Evolutionary conservation across 2,329 filamentous ascomycete genomes (phyloP).

Genomic region (Clarireedia monteithiana): DNA sequence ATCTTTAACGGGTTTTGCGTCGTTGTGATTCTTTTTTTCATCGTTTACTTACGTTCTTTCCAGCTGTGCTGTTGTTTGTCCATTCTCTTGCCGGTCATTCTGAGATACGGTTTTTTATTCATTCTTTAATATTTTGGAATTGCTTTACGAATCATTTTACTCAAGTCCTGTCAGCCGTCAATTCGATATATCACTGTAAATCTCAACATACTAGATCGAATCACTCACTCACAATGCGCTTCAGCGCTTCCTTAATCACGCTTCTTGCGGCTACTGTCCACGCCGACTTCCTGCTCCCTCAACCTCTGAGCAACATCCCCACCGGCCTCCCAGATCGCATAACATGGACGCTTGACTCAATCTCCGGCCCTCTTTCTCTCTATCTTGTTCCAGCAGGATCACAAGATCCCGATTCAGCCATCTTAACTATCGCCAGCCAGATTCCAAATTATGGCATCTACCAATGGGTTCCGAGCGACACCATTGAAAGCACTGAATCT

Average conservation of each 20-base stretch:
- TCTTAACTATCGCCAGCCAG: neutral
- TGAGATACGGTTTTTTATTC: neutral
- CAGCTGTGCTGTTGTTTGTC: neutral
- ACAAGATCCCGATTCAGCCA: neutral
- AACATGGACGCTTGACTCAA: neutral
- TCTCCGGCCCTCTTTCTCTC: neutral
- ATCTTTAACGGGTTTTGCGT: neutral
- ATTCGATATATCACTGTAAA: neutral
- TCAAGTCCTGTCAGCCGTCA: neutral
- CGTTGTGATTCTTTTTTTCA: neutral
- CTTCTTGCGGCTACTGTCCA: neutral
- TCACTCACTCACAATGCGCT: neutral
- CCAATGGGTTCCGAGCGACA: neutral
- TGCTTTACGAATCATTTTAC: no score
- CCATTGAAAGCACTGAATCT: neutral
- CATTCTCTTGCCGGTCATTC: neutral
- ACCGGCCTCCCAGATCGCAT: neutral
- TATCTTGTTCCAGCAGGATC: slow-evolving; percentile 2
- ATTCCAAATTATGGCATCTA: neutral
- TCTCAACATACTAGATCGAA: neutral
- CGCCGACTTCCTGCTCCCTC: neutral
- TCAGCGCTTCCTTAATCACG: neutral
- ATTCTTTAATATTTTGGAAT: neutral
- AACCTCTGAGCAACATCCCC: neutral
- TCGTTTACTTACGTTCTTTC: neutral